Evolutionary conservation across 73 alveolate genomes (phyloP).

Genomic region (Symbiodinium natans): DNA sequence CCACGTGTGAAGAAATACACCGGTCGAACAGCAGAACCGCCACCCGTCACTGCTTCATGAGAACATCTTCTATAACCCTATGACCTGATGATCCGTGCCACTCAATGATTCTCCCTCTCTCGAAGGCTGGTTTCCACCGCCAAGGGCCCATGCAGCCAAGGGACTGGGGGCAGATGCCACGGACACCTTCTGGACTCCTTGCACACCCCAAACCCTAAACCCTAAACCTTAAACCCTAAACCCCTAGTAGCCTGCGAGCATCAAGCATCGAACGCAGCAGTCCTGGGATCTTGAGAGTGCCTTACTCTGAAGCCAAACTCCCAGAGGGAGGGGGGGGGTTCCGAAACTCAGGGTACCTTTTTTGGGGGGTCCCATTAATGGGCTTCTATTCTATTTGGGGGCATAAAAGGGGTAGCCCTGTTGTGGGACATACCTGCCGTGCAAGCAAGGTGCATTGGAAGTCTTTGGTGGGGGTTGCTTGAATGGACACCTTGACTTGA

Average conservation of each 20-base stretch:
- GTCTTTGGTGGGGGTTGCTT: background rate
- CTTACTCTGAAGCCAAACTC: background rate
- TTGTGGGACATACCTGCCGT: background rate
- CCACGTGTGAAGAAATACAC: background rate
- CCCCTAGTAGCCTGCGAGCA: no score
- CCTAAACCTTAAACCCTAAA: no score
- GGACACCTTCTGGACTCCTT: slow-evolving; percentile 63
- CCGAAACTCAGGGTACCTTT: background rate
- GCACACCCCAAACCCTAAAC: no score
- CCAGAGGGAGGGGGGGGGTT: background rate
- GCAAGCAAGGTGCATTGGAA: background rate
- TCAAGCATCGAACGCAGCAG: slow-evolving; percentile 1
- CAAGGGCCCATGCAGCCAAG: background rate
- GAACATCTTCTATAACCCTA: no score
- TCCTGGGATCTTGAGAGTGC: background rate
- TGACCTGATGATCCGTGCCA: no score
- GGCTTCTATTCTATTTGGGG: no score
- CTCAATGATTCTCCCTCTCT: no score
- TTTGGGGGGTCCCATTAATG: background rate
- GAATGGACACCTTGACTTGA: background rate
- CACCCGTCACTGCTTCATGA: no score
- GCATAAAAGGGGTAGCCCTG: no score
- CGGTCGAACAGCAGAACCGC: background rate
- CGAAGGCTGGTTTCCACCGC: no score
- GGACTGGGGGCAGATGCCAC: slow-evolving; percentile 29